phyloP scores from a whole-genome alignment of 495 filamentous ascomycete genomes.

The Lepidopterella palustris region DNA sequence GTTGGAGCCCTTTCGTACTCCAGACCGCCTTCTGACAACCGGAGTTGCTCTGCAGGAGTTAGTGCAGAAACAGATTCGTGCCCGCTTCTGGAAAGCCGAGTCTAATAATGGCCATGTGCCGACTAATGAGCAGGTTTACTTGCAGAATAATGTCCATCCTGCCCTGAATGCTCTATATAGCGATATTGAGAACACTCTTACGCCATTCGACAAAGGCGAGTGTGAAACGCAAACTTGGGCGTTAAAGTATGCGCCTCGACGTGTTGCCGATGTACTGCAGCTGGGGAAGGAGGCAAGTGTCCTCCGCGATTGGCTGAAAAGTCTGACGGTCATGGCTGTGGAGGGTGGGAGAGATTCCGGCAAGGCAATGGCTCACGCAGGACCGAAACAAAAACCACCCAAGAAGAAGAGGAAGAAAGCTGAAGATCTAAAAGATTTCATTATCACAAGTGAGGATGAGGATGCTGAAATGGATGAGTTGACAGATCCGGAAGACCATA shows the following conservation, averaged over 20 bases:
- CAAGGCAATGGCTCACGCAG: conserved; percentile 6
- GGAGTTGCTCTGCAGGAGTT: conserved; percentile 27
- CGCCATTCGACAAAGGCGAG: conserved; percentile 70
- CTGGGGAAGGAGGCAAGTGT: conserved; percentile 60
- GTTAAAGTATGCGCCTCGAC: conserved; percentile 78
- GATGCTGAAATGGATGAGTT: conserved; percentile 66
- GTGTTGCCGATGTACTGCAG: conserved; percentile 69
- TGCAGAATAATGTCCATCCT: conserved; percentile 39
- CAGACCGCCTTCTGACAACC: conserved; percentile 30
- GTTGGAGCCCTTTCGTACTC: conserved; percentile 13
- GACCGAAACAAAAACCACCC: conserved; percentile 13
- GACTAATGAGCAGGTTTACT: background rate
- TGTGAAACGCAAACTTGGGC: conserved; percentile 72
- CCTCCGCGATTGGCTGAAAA: conserved; percentile 78
- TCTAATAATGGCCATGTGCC: background rate
- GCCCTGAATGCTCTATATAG: conserved; percentile 56
- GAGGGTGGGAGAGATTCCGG: conserved; percentile 49
- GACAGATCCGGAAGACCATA: conserved; percentile 56
- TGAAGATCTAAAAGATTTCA: conserved; percentile 71
- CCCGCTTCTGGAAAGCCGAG: conserved; percentile 1
- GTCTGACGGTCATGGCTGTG: conserved; percentile 65
- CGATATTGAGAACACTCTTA: conserved; percentile 53
- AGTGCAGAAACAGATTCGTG: conserved; percentile 8
- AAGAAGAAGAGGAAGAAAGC: conserved; percentile 61
- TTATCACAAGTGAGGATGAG: conserved; percentile 81